Percentiles rank a stretch among this genome's conserved stretches.
Evolutionary conservation across 352 stramenopile genomes (phyloP).

Genomic region (Halophytophthora batemanensis): DNA sequence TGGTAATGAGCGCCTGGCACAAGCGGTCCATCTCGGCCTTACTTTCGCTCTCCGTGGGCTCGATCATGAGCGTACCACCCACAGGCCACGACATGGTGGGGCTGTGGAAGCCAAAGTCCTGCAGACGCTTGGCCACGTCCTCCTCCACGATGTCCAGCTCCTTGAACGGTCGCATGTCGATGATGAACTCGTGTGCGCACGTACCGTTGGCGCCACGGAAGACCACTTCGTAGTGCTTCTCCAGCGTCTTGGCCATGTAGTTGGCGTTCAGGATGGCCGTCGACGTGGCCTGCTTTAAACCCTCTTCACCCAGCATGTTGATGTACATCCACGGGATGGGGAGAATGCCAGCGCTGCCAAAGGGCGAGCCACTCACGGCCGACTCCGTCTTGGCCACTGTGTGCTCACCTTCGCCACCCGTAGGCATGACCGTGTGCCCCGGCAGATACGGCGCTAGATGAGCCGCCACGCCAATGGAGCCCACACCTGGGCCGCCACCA

Average conservation of each 20-base stretch:
- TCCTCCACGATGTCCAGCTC: slow-evolving; percentile 93
- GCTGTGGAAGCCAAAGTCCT: slow-evolving; percentile 99
- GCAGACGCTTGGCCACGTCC: slow-evolving; percentile 98
- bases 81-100: slow-evolving; percentile 99
- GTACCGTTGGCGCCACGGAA: slow-evolving; percentile 96
- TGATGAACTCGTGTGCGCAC: slow-evolving; percentile 99
- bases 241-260: slow-evolving; percentile 97
- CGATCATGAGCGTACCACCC: slow-evolving; percentile 97
- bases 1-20: slow-evolving; percentile 94
- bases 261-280: slow-evolving; percentile 99
- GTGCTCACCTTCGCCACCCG: slow-evolving; percentile 74
- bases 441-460: slow-evolving; percentile 96
- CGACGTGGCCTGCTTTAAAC: slow-evolving; percentile 91
- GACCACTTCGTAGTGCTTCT: slow-evolving; percentile 94
- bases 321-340: slow-evolving; percentile 99
- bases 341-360: slow-evolving; percentile 97
- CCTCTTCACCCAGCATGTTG: slow-evolving; percentile 97
- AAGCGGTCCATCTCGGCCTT: slow-evolving; percentile 98
- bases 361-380: slow-evolving; percentile 94
- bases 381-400: slow-evolving; percentile 74
- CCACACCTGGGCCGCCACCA: slow-evolving; percentile 94
- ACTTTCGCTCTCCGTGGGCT: slow-evolving; percentile 98
- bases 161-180: slow-evolving; percentile 98
- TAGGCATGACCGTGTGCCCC: slow-evolving; percentile 89
- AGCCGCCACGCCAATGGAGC: slow-evolving; percentile 89